Evolutionary conservation across 345 rosid species (phyloP), one percentile per base, ranked within the genome.

Genomic region (Eucalyptus melliodora): DNA sequence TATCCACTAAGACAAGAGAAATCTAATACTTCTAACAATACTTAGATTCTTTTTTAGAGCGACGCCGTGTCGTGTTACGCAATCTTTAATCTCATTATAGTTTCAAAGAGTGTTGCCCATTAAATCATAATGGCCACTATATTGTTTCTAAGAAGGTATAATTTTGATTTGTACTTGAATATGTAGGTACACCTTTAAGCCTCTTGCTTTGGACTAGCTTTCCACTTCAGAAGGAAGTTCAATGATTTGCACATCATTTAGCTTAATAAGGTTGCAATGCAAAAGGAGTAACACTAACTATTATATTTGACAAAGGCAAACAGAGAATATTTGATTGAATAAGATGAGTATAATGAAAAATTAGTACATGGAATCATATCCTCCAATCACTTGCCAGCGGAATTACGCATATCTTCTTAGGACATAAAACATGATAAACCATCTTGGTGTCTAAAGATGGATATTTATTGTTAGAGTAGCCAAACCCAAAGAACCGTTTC

Each of bases 1-100:
- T 72, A 34, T 34, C 14, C 0, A 0, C 26, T 72, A 72, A 37
- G 26, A 37, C 26, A 5, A 37, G 45, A 34, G 26, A 37, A 72
- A 19, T 37, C 26, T 40, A 72, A 72, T 23, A 72, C 40, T 72
- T 72, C 27, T 72, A 9, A 69, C 0, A 2, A 5, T 17, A 31
- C 13, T 69, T 69, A 17, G 42, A 34, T 17, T 69, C 37, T 37
- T 69, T 69, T 2, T 67, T 67, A 34, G 9, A 67, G 23, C 0
- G 4, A 67, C 1, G 11, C 8, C 0, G 2, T 67, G 80, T 4
- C 6, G 1, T 67, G 11, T 67, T 67, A 67, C 1, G 0, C 0
- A 67, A 67, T 9, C 21, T 67, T 19, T 67, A 15, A n/a, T 67
- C 40, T 67, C 42, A 16, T 69, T 69, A 69, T 69, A 34, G 13